phyloP scores from a whole-genome alignment of 345 rosid species.

The Erodium maritimum region DNA sequence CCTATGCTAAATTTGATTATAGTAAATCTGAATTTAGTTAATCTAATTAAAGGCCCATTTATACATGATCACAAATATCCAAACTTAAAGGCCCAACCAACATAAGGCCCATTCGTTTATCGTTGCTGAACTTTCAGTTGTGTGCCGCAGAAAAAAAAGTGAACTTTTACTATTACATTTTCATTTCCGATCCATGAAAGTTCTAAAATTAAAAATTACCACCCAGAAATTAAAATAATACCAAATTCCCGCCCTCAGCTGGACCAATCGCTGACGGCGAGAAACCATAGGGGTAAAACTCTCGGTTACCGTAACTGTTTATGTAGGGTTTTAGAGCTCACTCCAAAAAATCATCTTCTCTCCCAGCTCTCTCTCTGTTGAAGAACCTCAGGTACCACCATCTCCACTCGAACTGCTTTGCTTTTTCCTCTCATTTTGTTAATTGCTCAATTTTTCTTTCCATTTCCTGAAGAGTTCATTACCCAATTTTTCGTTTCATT shows the following conservation, averaged over 20 bases:
- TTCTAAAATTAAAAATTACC: not conserved
- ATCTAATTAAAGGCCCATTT: no score
- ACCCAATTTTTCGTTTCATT: not conserved
- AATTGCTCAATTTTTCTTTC: not conserved
- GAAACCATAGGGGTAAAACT: no score
- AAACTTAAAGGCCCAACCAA: no score
- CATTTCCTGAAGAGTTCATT: not conserved
- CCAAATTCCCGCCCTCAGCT: not conserved
- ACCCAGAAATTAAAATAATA: not conserved
- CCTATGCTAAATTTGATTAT: no score
- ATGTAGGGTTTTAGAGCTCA: not conserved
- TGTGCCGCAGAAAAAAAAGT: no score
- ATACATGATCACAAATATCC: no score
- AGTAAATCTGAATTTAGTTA: no score
- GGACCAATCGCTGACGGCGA: not conserved
- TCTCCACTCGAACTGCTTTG: not conserved
- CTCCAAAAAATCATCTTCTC: no score
- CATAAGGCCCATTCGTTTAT: no score
- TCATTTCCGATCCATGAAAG: no score
- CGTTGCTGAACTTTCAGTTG: no score
- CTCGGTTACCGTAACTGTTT: not conserved
- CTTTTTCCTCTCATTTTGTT: not conserved
- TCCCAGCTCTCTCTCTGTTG: not conserved
- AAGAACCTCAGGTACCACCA: not conserved
- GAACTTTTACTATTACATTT: no score